Evolutionary conservation across 352 stramenopile species (phyloP).

Genomic region (Phytophthora tentaculata): DNA sequence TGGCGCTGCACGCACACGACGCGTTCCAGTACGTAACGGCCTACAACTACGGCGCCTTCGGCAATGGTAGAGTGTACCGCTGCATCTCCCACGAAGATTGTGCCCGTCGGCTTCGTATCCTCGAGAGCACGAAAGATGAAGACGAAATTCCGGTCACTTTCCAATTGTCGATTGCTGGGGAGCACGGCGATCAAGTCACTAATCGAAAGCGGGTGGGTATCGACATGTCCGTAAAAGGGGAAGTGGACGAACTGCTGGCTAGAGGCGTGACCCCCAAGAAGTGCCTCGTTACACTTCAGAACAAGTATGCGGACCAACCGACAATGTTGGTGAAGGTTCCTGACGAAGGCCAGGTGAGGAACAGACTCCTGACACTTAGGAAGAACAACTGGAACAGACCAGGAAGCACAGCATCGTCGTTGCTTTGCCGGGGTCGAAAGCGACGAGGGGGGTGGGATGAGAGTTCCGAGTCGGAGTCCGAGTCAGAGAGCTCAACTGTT

Average conservation of each 20-base stretch:
- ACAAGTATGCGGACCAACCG: conserved; percentile 27
- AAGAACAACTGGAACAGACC: conserved; percentile 10
- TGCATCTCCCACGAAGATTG: conserved; percentile 33
- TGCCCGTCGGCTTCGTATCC: conserved; percentile 19
- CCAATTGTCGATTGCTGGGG: conserved; percentile 13
- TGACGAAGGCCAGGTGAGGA: conserved; percentile 19
- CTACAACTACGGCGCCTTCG: conserved; percentile 34
- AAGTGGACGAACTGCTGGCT: conserved; percentile 27
- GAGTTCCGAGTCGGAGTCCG: conserved; percentile 7
- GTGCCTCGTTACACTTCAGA: conserved; percentile 14
- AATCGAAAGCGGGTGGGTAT: conserved; percentile 27
- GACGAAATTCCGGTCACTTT: conserved; percentile 35
- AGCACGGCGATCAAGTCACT: conserved; percentile 18
- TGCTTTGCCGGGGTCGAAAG: not conserved
- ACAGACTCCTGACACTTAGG: conserved; percentile 24
- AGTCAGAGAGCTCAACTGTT: not conserved
- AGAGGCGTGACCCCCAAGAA: conserved; percentile 10
- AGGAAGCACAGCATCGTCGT: not conserved
- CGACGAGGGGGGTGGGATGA: conserved; percentile 4
- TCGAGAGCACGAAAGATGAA: conserved; percentile 21
- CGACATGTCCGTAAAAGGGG: conserved; percentile 17
- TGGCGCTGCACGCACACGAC: conserved; percentile 27
- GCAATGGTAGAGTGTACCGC: conserved; percentile 28
- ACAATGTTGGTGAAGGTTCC: conserved; percentile 29
- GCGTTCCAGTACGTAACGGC: conserved; percentile 24